A percentile compares a stretch with the other conserved stretches of the same genome.
phyloP scores from a whole-genome alignment of 2,329 filamentous ascomycete species.

The Emmonsia crescens region DNA sequence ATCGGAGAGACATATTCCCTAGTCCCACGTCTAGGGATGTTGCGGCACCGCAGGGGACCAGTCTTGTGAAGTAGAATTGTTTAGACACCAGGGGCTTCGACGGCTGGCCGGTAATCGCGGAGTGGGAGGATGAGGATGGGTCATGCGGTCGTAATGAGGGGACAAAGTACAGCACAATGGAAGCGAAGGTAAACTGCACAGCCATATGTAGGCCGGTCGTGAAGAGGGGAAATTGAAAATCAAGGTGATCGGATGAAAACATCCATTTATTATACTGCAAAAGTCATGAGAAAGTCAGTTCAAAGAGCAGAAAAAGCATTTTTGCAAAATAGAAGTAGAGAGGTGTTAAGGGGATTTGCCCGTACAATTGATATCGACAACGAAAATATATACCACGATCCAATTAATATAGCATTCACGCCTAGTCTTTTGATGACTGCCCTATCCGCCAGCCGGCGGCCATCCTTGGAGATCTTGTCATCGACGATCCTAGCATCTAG shows the following conservation, averaged over 20 bases:
- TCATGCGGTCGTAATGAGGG: constrained; percentile 63
- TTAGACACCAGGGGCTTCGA: constrained; percentile 40
- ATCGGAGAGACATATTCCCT: constrained; percentile 90
- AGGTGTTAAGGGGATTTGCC: constrained; percentile 13
- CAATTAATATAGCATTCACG: constrained; percentile 71
- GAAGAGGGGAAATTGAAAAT: constrained; percentile 92
- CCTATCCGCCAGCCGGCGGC: constrained; percentile 61
- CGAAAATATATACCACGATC: constrained; percentile 84
- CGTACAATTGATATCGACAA: constrained; percentile 82
- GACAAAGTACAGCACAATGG: constrained; percentile 66
- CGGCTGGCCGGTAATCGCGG: constrained; percentile 19
- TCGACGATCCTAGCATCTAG: constrained; percentile 59
- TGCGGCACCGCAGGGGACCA: constrained; percentile 82
- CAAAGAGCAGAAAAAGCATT: constrained; percentile 9
- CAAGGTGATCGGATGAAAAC: constrained; percentile 74
- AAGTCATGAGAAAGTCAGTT: background rate
- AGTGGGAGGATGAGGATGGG: constrained; percentile 17
- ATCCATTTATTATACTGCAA: constrained; percentile 98
- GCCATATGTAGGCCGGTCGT: constrained; percentile 93
- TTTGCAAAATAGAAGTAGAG: background rate
- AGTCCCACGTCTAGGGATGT: constrained; percentile 93
- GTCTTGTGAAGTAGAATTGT: constrained; percentile 76
- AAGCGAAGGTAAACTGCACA: constrained; percentile 77
- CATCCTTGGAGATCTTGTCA: constrained; percentile 52
- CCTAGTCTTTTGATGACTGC: constrained; percentile 57